Evolutionary conservation across 23 red algal species (phyloP), one percentile per base, ranked within the genome.

Genomic region (Gracilaria caudata): DNA sequence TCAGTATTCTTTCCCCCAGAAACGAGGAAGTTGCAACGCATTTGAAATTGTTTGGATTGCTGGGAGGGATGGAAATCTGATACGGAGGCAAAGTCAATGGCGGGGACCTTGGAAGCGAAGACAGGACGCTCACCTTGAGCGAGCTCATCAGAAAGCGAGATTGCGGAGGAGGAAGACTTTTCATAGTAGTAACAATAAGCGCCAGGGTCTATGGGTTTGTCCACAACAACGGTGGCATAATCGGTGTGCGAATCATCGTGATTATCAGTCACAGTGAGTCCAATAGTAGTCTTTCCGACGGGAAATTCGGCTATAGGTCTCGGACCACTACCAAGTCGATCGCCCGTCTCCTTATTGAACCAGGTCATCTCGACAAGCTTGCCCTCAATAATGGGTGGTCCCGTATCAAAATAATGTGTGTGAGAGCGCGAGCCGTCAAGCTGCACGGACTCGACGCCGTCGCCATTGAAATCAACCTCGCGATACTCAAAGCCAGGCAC

Each of bases 151-250:
- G 80, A 36, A 41, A 86, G 32, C 17, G 70, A 63, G 47, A 79
- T 75, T 17, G 58, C 25, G 21, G 53, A 70, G 1, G 55, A 34
- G 12, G 66, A 55, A 21, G 80, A 45, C 30, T 64, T n/a, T n/a
- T 9, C 34, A 68, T 93, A 93, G 61, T 86, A 93, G 60, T 93
- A 93, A 44, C 57, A 78, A 78, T 93, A 93, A 16, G 64, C 73
- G 38, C 90, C 90, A 14, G 54, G 28, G 0, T 51, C 49, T 36
- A 86, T 63, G 14, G 90, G 68, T 26, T 64, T 56, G n/a, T 68
- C 49, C 45, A 93, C 80, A 68, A 79, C 82, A 36, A 93, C 90
- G 14, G 79, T 86, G 32, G 90, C 76, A 36, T 68, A 71, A 58
- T 93, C 90, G 55, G 90, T 79, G 43, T 85, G 68, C 9, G 74